Base-by-base conservation (phyloP, 2,329 filamentous ascomycete species). In the Trichoderma sp. region DNA sequence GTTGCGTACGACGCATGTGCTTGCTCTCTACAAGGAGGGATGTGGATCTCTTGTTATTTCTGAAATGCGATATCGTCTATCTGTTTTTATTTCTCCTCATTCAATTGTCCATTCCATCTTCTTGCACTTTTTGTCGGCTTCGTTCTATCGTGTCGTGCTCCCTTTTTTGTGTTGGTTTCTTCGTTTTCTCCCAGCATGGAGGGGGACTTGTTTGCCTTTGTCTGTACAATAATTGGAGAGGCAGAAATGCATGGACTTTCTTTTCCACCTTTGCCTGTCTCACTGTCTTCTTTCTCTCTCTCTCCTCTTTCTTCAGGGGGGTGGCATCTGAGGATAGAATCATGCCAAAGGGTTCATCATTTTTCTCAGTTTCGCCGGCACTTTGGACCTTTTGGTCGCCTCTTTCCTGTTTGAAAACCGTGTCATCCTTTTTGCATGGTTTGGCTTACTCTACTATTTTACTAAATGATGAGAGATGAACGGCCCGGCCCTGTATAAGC, bases 391-490 rank as follows among this genome's bases (percentile, higher is more conserved):
- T 2, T 50, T 28, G n/a, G 28, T 52, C 39, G 26, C 10, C 21
- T 24, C 21, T 24, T 24, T 24, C 21, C 28, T 51, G n/a, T 57
- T 44, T 44, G 7, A 7, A 28, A 5, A 19, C n/a, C 34, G 28
- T 30, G 21, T 43, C 47, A 43, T 7, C 10, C 30, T 28, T 51
- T 47, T 50, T 63, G 64, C 64, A 63, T 66, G 64, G 58, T 63
- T 62, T 66, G 64, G 64, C 44, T 59, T 66, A 56, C 24, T 47
- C 54, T 60, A 63, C 51, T 63, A 63, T 45, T 47, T 64, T 47
- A 58, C 26, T 66, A 63, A 66, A 66, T 66, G 60, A 66, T 58
- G 64, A 66, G 64, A 66, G 64, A 66, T 57, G 64, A 66, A 66
- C 48, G 58, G 64, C 52, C 51, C 34, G 51, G 52, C 52, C 21